Evolutionary conservation across 2,329 filamentous ascomycete species (phyloP), one percentile per base, ranked within the genome.

Genomic region (Botryosphaeria agaves): DNA sequence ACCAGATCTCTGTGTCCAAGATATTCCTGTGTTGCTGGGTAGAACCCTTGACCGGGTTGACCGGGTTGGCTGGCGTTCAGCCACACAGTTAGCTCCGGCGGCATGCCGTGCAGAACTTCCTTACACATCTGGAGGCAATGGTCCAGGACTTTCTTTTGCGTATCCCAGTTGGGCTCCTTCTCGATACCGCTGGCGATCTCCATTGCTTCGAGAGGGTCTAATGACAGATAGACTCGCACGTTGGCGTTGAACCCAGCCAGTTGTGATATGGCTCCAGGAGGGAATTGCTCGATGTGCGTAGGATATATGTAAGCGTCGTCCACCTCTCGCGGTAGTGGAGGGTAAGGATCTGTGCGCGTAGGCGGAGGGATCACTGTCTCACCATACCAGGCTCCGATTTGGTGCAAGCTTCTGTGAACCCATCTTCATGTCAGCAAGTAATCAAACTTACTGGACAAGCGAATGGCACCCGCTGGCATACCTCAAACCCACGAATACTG

Each of bases 171-270:
- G 30, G 78, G 76, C 7, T 87, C 62, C 19, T 76, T 73, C 34
- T 77, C 76, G 42, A 82, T 75, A 7, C 82, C 82, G 49, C 85
- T 85, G 2, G 78, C 76, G 47, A 84, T 68, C 45, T 92, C 83
- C 43, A 84, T 70, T n/a, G 77, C 78, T 1, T 79, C 68, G 3
- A 91, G 57, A 3, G 74, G 64, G 33, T 80, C 82, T 63, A 87
- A 89, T 2, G 82, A 84, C 41, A 69, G 69, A 49, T 82, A 91
- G 20, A 89, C 72, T 30, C 75, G 70, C 19, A 83, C 72, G 35
- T 76, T 83, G 33, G 77, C 68, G 36, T 84, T 85, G 58, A 91
- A 93, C 0, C 80, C 84, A 0, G 76, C 72, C 27, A 92, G 58
- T 21, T 77, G 64, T 0, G 83, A 79, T 1, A 85, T 57, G 1